Base-by-base conservation (phyloP, 768 basidiomycete species). In the Pisolithus marmoratus region DNA sequence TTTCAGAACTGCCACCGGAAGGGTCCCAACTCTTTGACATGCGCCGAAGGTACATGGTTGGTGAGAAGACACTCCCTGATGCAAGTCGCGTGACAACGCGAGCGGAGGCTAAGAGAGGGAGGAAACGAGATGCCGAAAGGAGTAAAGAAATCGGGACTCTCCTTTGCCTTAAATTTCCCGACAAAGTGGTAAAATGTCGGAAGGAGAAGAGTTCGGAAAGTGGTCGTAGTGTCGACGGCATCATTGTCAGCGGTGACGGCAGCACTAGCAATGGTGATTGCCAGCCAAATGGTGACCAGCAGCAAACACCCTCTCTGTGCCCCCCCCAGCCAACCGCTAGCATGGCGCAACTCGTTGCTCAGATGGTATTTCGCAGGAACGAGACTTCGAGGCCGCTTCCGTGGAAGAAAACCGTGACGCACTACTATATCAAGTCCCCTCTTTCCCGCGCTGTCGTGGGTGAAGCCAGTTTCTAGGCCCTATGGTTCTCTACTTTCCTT, bases 131-230 rank as follows among this genome's bases (percentile, higher is more conserved):
- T 58, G 76, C 77, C 58, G 83, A 82, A 64, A 69, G 75, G 38
- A 72, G 74, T 22, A 74, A 75, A 54, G 84, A 85, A 69, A 66
- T 84, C 11, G 74, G 75, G 8, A 71, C 78, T 31, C 68, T 85
- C 54, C 64, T 85, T 55, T 71, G 80, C 58, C 61, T 84, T 54
- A 85, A 84, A 66, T 59, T 81, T 55, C 70, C 63, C 20, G 66
- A 68, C 43, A 58, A 58, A 44, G 52, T 68, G 17, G 41, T 53
- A 7, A 53, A 52, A 15, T 56, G 51, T 51, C 58, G 61, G 5
- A 62, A 63, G 50, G 62, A 63, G 50, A 56, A 49, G 46, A 63
- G 58, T 19, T 22, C 38, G 14, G 38, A 19, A n/a, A 8, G 38
- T 24, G 24, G 26, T 23, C 19, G 43, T 26, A 23, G 43, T 15